Conservation (phyloP, 139 green algal species). For the Auxenochlorella protothecoides region DNA sequence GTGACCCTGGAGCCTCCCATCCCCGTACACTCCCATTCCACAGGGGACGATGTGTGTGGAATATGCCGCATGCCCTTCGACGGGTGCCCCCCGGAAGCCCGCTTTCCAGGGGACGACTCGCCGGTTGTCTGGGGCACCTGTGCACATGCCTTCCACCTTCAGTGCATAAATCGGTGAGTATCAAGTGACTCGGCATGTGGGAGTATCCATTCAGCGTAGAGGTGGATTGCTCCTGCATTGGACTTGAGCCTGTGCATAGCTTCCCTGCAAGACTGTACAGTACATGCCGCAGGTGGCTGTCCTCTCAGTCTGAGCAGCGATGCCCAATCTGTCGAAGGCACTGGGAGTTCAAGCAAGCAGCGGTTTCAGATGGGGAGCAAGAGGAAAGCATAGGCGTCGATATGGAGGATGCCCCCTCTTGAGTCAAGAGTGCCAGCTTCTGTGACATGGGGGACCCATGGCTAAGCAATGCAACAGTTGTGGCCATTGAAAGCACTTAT, state of each 20-base stretch:
- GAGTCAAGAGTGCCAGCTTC: too few species aligned
- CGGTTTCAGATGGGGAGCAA: neutral
- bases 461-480: too few species aligned
- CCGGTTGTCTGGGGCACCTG: slow-evolving; percentile 54
- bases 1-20: neutral
- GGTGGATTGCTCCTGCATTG: slow-evolving; percentile 21
- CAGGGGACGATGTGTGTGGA: slow-evolving; percentile 49
- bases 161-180: slow-evolving; percentile 48
- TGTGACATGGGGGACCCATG: too few species aligned
- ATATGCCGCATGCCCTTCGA: slow-evolving; percentile 55
- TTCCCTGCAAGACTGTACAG: neutral
- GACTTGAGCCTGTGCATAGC: too few species aligned
- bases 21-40: neutral
- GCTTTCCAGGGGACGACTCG: slow-evolving; percentile 46
- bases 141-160: slow-evolving; percentile 52
- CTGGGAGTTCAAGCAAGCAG: slow-evolving; percentile 43
- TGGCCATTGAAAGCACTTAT: too few species aligned
- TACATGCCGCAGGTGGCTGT: slow-evolving; percentile 31
- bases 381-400: neutral
- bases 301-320: slow-evolving; percentile 39
- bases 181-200: too few species aligned
- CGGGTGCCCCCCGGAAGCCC: slow-evolving; percentile 44
- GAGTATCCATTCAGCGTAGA: slow-evolving; percentile 1
- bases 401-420: neutral
- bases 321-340: slow-evolving; percentile 46